These are phyloP conservation scores for Graphilbum fragrans DNA, from an alignment of 2,329 filamentous ascomycete species.

Conservation along the genomic window DNA sequence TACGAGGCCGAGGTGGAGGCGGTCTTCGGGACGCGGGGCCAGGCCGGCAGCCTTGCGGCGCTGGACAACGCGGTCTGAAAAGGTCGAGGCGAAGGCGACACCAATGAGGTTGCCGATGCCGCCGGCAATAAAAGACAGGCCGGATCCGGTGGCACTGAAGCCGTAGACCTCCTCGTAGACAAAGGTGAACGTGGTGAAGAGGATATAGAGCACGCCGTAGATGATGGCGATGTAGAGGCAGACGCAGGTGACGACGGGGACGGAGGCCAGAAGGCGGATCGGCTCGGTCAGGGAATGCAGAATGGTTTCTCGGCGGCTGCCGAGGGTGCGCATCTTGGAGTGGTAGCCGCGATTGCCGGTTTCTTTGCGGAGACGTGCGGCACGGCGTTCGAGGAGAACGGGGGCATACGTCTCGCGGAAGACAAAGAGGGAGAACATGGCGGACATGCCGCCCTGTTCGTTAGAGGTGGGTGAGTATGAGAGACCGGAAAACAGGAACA, in stretches of 20 bases:
- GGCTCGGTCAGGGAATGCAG: conserved; percentile 30
- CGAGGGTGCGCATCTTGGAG: conserved; percentile 35
- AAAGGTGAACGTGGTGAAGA: conserved; percentile 35
- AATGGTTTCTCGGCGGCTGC: conserved; percentile 24
- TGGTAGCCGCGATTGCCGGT: conserved; percentile 39
- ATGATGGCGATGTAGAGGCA: conserved; percentile 29
- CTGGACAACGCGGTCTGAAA: conserved; percentile 31
- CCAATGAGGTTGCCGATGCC: conserved; percentile 32
- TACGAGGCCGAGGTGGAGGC: conserved; percentile 28
- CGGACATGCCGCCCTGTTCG: too few relatives aligned
- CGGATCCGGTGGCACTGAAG: conserved; percentile 27
- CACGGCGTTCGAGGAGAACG: conserved; percentile 29
- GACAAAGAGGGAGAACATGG: too few relatives aligned
- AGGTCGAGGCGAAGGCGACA: conserved; percentile 22
- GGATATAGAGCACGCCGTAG: conserved; percentile 34
- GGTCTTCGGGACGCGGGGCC: conserved; percentile 13
- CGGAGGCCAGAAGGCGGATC: conserved; percentile 30
- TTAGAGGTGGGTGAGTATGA: too few relatives aligned
- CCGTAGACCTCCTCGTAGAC: conserved; percentile 20
- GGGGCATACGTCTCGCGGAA: too few relatives aligned
- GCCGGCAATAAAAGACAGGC: conserved; percentile 33
- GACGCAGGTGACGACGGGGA: conserved; percentile 27
- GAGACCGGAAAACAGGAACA: too few relatives aligned
- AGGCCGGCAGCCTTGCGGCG: conserved; percentile 24
- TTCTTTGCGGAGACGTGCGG: conserved; percentile 28